Conservation (phyloP, 768 basidiomycete species). For the Sutorius australiensis region DNA sequence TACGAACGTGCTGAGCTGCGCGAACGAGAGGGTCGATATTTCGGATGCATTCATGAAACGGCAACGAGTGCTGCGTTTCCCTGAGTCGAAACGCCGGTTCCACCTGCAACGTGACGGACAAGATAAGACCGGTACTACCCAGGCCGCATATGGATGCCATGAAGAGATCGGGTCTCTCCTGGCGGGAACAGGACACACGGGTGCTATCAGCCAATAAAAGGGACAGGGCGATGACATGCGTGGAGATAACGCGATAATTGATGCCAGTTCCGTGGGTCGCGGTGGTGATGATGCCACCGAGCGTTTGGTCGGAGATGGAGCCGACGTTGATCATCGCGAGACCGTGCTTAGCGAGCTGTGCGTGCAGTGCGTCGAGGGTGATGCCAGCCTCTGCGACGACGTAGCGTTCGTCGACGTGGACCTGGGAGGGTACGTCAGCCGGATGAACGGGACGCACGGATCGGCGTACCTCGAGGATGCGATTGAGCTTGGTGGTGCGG, state of each 20-base stretch:
- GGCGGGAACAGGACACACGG: constrained; percentile 61
- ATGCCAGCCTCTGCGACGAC: constrained; percentile 78
- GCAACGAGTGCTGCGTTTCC: constrained; percentile 60
- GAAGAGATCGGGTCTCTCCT: constrained; percentile 71
- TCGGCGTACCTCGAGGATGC: constrained; percentile 68
- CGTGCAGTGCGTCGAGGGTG: constrained; percentile 70
- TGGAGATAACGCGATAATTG: constrained; percentile 74
- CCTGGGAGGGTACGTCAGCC: constrained; percentile 37
- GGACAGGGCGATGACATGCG: constrained; percentile 70
- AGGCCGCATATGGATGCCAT: constrained; percentile 87
- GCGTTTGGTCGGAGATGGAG: constrained; percentile 93
- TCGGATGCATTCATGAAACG: constrained; percentile 60
- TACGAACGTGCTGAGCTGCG: constrained; percentile 82
- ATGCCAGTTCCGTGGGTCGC: constrained; percentile 93
- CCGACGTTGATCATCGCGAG: constrained; percentile 92
- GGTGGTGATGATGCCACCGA: constrained; percentile 90
- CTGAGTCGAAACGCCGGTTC: constrained; percentile 79
- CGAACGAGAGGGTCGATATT: constrained; percentile 52
- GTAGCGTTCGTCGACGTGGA: constrained; percentile 62
- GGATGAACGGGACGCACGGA: background rate
- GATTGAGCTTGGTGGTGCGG: constrained; percentile 67
- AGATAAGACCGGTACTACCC: constrained; percentile 85
- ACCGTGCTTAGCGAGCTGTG: constrained; percentile 54
- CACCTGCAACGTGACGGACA: constrained; percentile 72
- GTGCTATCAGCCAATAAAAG: constrained; percentile 76